phyloP scores from a whole-genome alignment of 139 green algal species.

The Chlamydomonas sp. region DNA sequence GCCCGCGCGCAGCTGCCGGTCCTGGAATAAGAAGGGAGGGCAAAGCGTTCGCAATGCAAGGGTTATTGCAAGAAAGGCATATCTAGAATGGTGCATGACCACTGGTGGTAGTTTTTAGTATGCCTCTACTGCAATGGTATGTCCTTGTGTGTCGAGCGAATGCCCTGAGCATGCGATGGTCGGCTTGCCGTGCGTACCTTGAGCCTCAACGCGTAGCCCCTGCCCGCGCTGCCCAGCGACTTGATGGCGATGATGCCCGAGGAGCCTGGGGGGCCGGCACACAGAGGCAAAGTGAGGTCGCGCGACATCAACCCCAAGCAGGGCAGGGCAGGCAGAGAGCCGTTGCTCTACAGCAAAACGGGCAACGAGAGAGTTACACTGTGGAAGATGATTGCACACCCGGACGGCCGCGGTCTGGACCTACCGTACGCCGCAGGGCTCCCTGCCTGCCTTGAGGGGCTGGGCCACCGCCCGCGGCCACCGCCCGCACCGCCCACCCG shows the following conservation, averaged over 20 bases:
- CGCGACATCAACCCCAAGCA: background rate
- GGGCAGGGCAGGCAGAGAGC: background rate
- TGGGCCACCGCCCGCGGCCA: background rate
- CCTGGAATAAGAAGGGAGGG: background rate
- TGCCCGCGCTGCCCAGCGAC: conserved; percentile 14
- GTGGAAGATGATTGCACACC: no score
- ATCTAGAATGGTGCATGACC: background rate
- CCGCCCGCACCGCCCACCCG: background rate
- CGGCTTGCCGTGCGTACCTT: background rate
- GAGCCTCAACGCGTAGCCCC: conserved; percentile 39
- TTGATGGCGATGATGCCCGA: conserved; percentile 38
- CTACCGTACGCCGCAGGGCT: no score
- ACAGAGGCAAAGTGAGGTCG: background rate
- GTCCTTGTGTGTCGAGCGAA: no score
- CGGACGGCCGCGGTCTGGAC: no score
- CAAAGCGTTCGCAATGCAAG: background rate
- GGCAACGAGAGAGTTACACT: no score
- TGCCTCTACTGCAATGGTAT: no score
- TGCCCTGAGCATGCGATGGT: no score
- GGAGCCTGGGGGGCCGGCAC: background rate
- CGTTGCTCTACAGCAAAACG: conserved; percentile 1
- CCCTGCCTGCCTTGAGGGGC: no score
- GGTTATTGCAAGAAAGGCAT: background rate
- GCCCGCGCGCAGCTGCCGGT: conserved; percentile 38
- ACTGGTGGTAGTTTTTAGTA: background rate